Conservation (phyloP, 2,329 filamentous ascomycete genomes). For the Tetracladium maxilliforme region DNA sequence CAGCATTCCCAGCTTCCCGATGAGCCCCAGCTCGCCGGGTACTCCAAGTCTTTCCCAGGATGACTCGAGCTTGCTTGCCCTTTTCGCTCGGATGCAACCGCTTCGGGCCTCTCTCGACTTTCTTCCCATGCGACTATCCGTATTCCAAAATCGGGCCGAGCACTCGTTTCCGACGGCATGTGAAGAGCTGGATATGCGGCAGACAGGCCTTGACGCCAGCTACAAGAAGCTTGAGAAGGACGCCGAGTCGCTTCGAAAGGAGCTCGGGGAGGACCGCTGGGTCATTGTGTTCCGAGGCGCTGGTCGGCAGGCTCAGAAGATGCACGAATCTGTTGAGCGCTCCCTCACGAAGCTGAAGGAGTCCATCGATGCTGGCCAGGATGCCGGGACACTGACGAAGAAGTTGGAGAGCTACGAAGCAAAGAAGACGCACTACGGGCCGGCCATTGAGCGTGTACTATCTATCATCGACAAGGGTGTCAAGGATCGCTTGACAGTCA, state of each 20-base stretch:
- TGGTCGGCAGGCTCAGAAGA: conserved; percentile 81
- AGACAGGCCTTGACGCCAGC: conserved; percentile 60
- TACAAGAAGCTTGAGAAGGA: conserved; percentile 85
- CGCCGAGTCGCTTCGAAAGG: conserved; percentile 75
- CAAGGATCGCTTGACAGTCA: conserved; percentile 86
- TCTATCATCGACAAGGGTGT: conserved; percentile 94
- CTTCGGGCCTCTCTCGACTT: conserved; percentile 88
- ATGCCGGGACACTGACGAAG: conserved; percentile 55
- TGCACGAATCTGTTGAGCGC: conserved; percentile 89
- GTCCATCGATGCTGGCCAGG: conserved; percentile 60
- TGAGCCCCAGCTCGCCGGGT: conserved; percentile 45
- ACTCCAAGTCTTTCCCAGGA: conserved; percentile 51
- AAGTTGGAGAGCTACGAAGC: conserved; percentile 88
- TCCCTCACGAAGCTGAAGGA: conserved; percentile 74
- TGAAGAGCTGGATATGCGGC: conserved; percentile 68
- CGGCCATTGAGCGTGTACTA: conserved; percentile 81
- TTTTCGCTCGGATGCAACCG: conserved; percentile 94
- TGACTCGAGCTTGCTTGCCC: conserved; percentile 72
- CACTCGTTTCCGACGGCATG: conserved; percentile 78
- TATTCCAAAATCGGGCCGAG: conserved; percentile 68
- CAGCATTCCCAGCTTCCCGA: conserved; percentile 50
- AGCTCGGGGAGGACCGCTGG: conserved; percentile 92
- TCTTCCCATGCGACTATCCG: conserved; percentile 81
- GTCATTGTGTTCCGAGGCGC: conserved; percentile 90
- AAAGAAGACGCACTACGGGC: conserved; percentile 87